A percentile compares a stretch with the other conserved stretches of the same genome.
Conservation (phyloP, 371 early-diverging fungal species). For the Lichtheimia hyalospora region DNA sequence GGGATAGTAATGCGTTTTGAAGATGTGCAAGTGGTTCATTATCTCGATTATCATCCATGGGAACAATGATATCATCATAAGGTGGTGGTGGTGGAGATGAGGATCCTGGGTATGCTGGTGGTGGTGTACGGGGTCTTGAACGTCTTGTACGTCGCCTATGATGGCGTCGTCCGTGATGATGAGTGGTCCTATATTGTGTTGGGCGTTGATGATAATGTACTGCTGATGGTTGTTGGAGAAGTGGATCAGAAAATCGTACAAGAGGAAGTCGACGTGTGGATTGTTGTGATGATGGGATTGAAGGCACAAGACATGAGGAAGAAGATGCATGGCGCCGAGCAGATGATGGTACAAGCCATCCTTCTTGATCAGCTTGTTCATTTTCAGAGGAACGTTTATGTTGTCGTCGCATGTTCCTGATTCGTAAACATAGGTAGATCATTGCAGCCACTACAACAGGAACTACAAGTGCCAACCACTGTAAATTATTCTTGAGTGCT, state of each 20-base stretch:
- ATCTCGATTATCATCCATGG: too few species aligned
- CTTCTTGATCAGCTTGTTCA: slow-evolving; percentile 1
- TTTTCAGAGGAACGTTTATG: neutral
- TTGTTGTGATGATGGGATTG: too few species aligned
- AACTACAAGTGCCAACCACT: slow-evolving; percentile 23
- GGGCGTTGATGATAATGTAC: too few species aligned
- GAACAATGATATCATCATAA: slow-evolving; percentile 6
- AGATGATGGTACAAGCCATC: slow-evolving; percentile 1
- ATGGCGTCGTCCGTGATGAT: neutral
- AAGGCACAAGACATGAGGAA: too few species aligned
- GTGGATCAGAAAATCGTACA: slow-evolving; percentile 1
- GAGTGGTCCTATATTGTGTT: too few species aligned
- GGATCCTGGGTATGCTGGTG: slow-evolving; percentile 8
- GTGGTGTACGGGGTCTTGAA: slow-evolving; percentile 7
- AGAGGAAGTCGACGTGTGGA: neutral
- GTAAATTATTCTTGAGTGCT: slow-evolving; percentile 9
- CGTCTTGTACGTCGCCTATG: slow-evolving; percentile 1
- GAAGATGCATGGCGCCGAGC: neutral
- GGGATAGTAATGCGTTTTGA: neutral
- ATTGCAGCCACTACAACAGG: slow-evolving; percentile 10
- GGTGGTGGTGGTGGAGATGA: slow-evolving; percentile 4
- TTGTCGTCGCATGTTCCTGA: slow-evolving; percentile 7
- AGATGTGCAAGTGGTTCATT: neutral
- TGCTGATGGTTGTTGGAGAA: too few species aligned
- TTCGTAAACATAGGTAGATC: slow-evolving; percentile 15